A percentile compares a stretch with the other conserved stretches of the same genome.
phyloP scores from a whole-genome alignment of 2,329 filamentous ascomycete genomes.

The Sporothrix sp. region DNA sequence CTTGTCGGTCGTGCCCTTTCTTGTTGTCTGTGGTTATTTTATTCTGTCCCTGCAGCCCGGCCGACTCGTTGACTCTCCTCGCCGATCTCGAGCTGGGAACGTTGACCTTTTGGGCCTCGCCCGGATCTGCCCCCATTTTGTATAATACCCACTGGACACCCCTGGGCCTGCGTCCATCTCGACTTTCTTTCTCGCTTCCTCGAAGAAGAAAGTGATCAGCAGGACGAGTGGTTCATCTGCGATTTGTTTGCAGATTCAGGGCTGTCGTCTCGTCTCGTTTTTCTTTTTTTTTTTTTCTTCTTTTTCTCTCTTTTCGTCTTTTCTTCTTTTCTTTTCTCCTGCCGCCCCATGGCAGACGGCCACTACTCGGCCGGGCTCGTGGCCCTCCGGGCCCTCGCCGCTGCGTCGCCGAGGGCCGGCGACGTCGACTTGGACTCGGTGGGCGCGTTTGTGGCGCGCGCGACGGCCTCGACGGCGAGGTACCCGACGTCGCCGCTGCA shows the following conservation, averaged over 20 bases:
- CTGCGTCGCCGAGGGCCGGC: background rate
- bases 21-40: no score
- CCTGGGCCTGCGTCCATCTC: background rate
- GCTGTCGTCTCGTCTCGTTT: background rate
- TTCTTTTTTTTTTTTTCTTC: background rate
- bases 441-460: background rate
- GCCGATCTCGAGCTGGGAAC: no score
- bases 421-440: background rate
- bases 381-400: constrained; percentile 35
- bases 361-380: constrained; percentile 61
- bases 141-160: background rate
- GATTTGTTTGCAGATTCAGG: no score
- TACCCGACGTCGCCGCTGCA: constrained; percentile 17
- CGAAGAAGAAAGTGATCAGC: constrained; percentile 12
- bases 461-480: background rate
- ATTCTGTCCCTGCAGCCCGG: no score
- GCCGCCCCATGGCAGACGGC: constrained; percentile 32
- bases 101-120: no score
- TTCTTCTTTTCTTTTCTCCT: background rate
- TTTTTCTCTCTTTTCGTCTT: background rate
- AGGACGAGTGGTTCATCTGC: no score
- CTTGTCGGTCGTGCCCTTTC: no score
- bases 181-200: background rate
- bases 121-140: no score
- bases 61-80: background rate